phyloP scores from a whole-genome alignment of 441 rosid species.

The Populus hybrid region DNA sequence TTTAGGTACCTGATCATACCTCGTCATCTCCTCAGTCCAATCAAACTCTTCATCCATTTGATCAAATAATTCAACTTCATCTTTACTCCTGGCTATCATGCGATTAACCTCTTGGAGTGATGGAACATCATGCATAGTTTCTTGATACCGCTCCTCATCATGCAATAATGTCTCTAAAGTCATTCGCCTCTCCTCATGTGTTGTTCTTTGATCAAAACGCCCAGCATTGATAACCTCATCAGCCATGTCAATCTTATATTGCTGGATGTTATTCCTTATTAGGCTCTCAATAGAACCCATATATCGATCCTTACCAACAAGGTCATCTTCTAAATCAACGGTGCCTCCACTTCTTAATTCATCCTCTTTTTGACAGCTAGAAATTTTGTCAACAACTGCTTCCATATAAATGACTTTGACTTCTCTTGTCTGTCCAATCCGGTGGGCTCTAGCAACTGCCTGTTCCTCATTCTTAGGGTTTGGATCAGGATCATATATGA shows the following conservation, averaged over 20 bases:
- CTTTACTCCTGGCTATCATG: conserved; percentile 97
- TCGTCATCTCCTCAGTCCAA: conserved; percentile 96
- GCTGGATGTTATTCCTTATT: conserved; percentile 98
- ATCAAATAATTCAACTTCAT: conserved; percentile 94
- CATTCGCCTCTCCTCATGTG: conserved; percentile 98
- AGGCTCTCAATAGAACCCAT: conserved; percentile 99
- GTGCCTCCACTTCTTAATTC: conserved; percentile 85
- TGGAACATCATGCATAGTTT: conserved; percentile 97
- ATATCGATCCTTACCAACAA: conserved; percentile 98
- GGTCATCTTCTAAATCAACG: conserved; percentile 89
- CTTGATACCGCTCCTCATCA: conserved; percentile 98
- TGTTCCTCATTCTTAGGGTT: conserved; percentile 99
- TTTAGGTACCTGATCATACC: conserved; percentile 84
- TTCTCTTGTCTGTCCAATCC: conserved; percentile 98
- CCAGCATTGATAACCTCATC: conserved; percentile 99
- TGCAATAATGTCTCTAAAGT: conserved; percentile 97
- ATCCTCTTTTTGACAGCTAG: conserved; percentile 97
- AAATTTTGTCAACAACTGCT: conserved; percentile 90
- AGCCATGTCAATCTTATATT: conserved; percentile 99
- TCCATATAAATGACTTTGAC: conserved; percentile 99
- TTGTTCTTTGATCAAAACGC: conserved; percentile 99
- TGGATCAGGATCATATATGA: conserved; percentile 99
- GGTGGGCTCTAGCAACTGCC: conserved; percentile 99
- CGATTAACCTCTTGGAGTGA: conserved; percentile 92
- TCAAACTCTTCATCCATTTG: conserved; percentile 99